A percentile compares a stretch with the other conserved stretches of the same genome.
Evolutionary conservation across 805 yeast genomes (phyloP).

Genomic region (Ogataea trehaloabstinens): DNA sequence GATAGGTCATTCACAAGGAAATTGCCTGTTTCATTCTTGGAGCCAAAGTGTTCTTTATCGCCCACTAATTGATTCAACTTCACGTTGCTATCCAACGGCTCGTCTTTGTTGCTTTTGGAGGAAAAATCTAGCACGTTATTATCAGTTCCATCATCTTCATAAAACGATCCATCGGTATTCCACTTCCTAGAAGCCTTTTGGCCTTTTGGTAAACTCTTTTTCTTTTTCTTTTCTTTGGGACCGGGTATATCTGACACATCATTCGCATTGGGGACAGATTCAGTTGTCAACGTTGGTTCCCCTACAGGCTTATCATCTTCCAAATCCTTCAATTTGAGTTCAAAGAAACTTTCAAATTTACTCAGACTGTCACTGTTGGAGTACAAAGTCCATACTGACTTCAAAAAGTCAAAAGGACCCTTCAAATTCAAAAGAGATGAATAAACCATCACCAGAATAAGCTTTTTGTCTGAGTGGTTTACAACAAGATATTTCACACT

Average conservation of each 20-base stretch:
- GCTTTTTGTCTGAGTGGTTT: conserved; percentile 33
- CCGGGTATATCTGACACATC: not conserved
- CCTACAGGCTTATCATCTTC: conserved; percentile 13
- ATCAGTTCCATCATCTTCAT: conserved; percentile 40
- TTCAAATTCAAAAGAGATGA: conserved; percentile 35
- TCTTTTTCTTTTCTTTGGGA: conserved; percentile 14
- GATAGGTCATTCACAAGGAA: conserved; percentile 65
- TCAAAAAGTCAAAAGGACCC: conserved; percentile 28
- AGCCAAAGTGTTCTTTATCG: conserved; percentile 39
- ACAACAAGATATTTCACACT: conserved; percentile 43
- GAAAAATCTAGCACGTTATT: conserved; percentile 57
- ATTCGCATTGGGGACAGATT: too few relatives aligned
- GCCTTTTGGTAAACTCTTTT: conserved; percentile 9
- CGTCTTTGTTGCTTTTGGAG: conserved; percentile 17
- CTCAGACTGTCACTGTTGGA: conserved; percentile 26
- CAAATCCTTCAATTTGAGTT: conserved; percentile 33
- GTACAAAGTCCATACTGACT: conserved; percentile 22
- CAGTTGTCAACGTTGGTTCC: not conserved
- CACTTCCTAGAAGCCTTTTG: conserved; percentile 56
- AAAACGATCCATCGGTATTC: conserved; percentile 60
- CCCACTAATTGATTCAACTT: conserved; percentile 37
- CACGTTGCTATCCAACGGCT: conserved; percentile 20
- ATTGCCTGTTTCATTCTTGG: conserved; percentile 49
- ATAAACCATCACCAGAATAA: conserved; percentile 44
- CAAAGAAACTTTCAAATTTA: conserved; percentile 39